A percentile compares a stretch with the other conserved stretches of the same genome.
Evolutionary conservation across 2,329 filamentous ascomycete species (phyloP).

Genomic region (Biscogniauxia sp.): DNA sequence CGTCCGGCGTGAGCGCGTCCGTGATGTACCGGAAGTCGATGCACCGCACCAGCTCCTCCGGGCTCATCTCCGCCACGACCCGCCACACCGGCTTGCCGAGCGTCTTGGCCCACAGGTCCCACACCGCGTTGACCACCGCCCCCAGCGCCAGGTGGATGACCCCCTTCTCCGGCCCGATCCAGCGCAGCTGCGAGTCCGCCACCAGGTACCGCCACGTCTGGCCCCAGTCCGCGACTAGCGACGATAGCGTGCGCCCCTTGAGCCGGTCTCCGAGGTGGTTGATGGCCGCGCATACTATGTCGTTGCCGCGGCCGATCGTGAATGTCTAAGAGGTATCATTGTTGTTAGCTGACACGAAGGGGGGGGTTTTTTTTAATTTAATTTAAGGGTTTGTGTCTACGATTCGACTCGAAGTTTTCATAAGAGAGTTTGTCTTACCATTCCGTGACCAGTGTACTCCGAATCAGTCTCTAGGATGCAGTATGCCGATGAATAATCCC

Average conservation of each 20-base stretch:
- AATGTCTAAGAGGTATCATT: constrained; percentile 55
- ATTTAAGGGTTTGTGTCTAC: background rate
- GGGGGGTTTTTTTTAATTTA: background rate
- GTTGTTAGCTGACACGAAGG: background rate
- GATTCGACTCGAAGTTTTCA: background rate
- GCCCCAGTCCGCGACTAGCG: constrained; percentile 78
- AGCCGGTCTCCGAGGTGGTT: constrained; percentile 74
- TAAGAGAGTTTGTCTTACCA: constrained; percentile 50
- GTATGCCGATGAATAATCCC: constrained; percentile 93
- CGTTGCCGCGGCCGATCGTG: constrained; percentile 86
- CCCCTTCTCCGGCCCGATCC: constrained; percentile 93
- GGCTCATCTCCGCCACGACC: constrained; percentile 85
- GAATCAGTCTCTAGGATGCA: constrained; percentile 85
- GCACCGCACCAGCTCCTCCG: constrained; percentile 80
- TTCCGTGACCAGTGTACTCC: constrained; percentile 69
- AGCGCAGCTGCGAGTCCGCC: constrained; percentile 83
- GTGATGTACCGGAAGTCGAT: constrained; percentile 96
- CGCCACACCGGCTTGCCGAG: constrained; percentile 87
- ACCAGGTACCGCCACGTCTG: constrained; percentile 91
- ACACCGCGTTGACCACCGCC: constrained; percentile 85
- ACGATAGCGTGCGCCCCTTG: constrained; percentile 70
- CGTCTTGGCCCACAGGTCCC: constrained; percentile 93
- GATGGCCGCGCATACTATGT: constrained; percentile 86
- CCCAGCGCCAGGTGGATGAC: constrained; percentile 90
- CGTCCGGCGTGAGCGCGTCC: constrained; percentile 84